Evolutionary conservation across 164 flowering plant genomes (phyloP), one percentile per base, ranked within the genome.

Genomic region (Sedum album): DNA sequence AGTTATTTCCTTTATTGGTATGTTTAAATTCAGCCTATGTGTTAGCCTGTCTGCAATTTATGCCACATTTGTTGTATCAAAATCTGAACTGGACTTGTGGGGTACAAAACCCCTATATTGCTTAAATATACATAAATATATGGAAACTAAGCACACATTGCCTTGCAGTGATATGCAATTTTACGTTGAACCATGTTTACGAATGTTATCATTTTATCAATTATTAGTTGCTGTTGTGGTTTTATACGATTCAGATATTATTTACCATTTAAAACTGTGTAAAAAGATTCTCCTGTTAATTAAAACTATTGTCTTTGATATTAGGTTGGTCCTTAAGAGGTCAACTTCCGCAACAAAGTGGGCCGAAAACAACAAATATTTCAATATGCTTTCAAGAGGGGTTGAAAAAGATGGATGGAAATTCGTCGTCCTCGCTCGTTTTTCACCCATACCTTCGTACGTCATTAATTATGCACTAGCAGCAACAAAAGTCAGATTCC

Each of bases 381-480:
- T 91, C 73, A 77, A 79, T 65, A 20, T 89, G 60, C 86, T 93
- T 49, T 80, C 82, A 2, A 84, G 80, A 73, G 97, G 98, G 38
- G 94, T 91, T 44, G 96, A 87, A 81, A 74, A 76, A 57, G 98
- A 93, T 74, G 98, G 98, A 10, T 93, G 98, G 98, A 86, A 63
- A 78, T 91, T 93, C 73, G 98, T 93, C n/a, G 88, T 93, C 49
- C 91, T 93, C 49, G 97, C 98, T 41, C 94, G 97, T 31, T 93
- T 93, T 79, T 93, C 98, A 13, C 98, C 98, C 1, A 79, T 91
- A 30, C 98, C 98, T 18, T 93, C 98, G 15, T 93, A 89, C 73
- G 81, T 93, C 62, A 91, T 93, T 55, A 93, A 91, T 69, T 94
- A 94, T 72, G 97, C 93, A 6, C 76, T 94, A 41, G 93, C 98